Base-by-base conservation (phyloP, 2,329 filamentous ascomycete species). In the Colletotrichum somersetense region DNA sequence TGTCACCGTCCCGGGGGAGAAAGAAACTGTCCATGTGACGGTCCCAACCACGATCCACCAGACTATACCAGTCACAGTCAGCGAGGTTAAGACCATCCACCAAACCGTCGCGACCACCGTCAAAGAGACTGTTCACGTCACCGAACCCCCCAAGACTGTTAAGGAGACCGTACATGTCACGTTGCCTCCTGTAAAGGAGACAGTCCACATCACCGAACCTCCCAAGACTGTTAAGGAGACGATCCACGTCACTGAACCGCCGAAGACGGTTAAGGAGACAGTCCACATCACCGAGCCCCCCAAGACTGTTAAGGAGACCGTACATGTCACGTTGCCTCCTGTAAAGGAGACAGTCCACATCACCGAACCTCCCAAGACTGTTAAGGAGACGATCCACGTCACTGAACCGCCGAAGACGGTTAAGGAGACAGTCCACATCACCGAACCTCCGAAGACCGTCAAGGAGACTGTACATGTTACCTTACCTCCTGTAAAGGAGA, bases 81-180 rank as follows among this genome's bases (percentile, higher is more conserved):
- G 58, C 46, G 52, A 73, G 4, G 56, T 71, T 42, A 46, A 69
- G 62, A 72, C 62, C 2, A 18, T 73, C 23, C 55, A 66, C 14
- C 38, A 73, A 44, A 72, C 65, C 2, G 62, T 70, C 12, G 35
- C 66, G 42, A 61, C 53, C 5, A 56, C 52, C 11, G 20, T 66
- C 8, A 72, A 56, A 55, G 58, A 69, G 48, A 68, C 61, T 7
- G 63, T 73, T 1, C 69, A 72, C 16, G 59, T 73, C 30, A 73
- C 71, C 3, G 33, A 33, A 10, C 72, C 73, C 2, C 63, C 68
- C 0, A 35, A 64, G 10, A 57, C 44, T 4, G 61, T 74, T 20
- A 71, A 71, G 30, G 66, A 74, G 35, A 73, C 70, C 1, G 58
- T 73, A 23, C 38, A 48, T 5, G 46, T 72, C 20, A 66, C 63